phyloP scores from a whole-genome alignment of 768 basidiomycete genomes.

The Termitomyces eurrhizus region DNA sequence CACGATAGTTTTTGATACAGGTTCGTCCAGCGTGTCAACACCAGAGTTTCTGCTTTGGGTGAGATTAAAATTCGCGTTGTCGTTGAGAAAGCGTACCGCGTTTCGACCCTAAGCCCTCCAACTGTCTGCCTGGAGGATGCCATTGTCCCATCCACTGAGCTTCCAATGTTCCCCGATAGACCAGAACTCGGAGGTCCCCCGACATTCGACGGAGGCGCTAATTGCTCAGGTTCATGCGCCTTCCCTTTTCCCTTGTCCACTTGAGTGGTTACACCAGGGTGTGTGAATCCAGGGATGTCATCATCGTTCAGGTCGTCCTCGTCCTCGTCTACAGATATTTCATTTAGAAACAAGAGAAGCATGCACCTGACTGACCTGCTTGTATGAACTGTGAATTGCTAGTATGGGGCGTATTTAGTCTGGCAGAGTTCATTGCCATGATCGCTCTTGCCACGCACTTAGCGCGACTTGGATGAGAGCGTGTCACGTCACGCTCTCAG shows the following conservation, averaged over 20 bases:
- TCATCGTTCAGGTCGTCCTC: constrained; percentile 85
- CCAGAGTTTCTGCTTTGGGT: constrained; percentile 60
- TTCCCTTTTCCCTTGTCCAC: constrained; percentile 71
- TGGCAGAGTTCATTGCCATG: constrained; percentile 35
- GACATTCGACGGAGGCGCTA: constrained; percentile 39
- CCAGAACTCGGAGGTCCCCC: constrained; percentile 28
- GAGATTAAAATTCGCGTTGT: background rate
- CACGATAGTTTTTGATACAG: constrained; percentile 85
- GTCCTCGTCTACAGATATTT: constrained; percentile 56
- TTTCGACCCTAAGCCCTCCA: constrained; percentile 88
- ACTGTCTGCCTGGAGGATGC: constrained; percentile 57
- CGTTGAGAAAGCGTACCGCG: constrained; percentile 50
- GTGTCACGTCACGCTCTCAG: constrained; percentile 24
- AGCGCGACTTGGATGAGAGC: constrained; percentile 6
- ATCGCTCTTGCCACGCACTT: constrained; percentile 24
- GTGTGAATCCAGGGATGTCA: constrained; percentile 74
- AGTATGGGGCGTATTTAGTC: constrained; percentile 44
- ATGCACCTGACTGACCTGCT: constrained; percentile 47
- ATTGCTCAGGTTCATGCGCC: constrained; percentile 51
- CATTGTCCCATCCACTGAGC: constrained; percentile 34
- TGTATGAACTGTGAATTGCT: constrained; percentile 76
- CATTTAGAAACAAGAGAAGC: background rate
- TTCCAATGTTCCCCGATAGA: constrained; percentile 73
- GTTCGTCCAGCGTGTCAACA: constrained; percentile 88
- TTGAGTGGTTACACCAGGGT: constrained; percentile 51